A percentile compares a stretch with the other conserved stretches of the same genome.
Conservation (phyloP, 2,329 filamentous ascomycete genomes). For the Paraconiothyrium brasiliense region DNA sequence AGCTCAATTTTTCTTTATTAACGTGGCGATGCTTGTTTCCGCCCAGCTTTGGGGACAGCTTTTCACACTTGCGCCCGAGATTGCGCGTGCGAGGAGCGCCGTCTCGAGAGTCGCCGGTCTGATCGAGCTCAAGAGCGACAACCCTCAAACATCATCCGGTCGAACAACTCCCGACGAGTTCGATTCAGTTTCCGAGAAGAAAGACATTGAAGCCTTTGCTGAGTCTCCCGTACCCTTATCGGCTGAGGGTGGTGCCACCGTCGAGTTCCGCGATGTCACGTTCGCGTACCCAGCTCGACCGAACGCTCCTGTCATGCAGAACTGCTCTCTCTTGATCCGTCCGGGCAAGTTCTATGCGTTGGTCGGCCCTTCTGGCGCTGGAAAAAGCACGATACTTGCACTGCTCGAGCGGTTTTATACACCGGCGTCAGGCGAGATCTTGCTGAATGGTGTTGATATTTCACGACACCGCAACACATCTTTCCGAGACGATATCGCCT, state of each 20-base stretch:
- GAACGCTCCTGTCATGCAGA: constrained; percentile 65
- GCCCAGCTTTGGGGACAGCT: constrained; percentile 78
- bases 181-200: constrained; percentile 67
- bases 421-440: constrained; percentile 59
- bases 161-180: constrained; percentile 88
- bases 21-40: constrained; percentile 75
- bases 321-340: constrained; percentile 65
- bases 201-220: constrained; percentile 45
- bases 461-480: constrained; percentile 48
- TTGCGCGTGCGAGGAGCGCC: constrained; percentile 72
- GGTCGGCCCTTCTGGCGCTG: constrained; percentile 72
- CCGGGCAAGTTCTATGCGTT: constrained; percentile 70
- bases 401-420: constrained; percentile 65
- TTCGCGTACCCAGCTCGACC: constrained; percentile 74
- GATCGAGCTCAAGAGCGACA: constrained; percentile 46
- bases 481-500: constrained; percentile 57
- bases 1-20: constrained; percentile 77
- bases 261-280: constrained; percentile 67
- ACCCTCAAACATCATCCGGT: constrained; percentile 67
- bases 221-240: constrained; percentile 65
- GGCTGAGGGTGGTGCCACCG: constrained; percentile 66
- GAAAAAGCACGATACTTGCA: constrained; percentile 71
- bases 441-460: constrained; percentile 63
- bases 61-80: constrained; percentile 77
- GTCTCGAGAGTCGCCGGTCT: constrained; percentile 81